phyloP scores from a whole-genome alignment of 2,329 filamentous ascomycete species.

The Fusarium dimerum region DNA sequence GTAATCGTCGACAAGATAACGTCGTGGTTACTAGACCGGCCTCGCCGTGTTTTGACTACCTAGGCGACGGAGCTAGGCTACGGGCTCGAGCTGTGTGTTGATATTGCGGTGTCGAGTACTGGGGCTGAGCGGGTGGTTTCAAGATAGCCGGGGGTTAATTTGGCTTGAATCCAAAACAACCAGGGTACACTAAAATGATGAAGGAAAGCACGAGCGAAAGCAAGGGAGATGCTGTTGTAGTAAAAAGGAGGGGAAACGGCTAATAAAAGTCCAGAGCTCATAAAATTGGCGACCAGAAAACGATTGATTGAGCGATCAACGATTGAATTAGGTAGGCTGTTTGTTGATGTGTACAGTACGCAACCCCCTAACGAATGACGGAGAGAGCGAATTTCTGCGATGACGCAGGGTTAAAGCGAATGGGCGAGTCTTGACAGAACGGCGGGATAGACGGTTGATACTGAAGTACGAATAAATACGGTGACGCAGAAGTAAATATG shows the following conservation, averaged over 20 bases:
- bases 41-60: constrained; percentile 20
- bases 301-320: constrained; percentile 26
- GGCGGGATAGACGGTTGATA: constrained; percentile 7
- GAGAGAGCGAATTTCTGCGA: constrained; percentile 21
- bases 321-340: constrained; percentile 19
- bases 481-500: neutral
- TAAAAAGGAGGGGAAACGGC: constrained; percentile 26
- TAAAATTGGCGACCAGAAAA: constrained; percentile 5
- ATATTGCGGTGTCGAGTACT: constrained; percentile 27
- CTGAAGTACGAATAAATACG: neutral
- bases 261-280: constrained; percentile 13
- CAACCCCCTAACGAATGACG: constrained; percentile 13
- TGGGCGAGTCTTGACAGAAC: constrained; percentile 21
- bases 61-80: constrained; percentile 14
- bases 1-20: neutral
- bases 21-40: constrained; percentile 13
- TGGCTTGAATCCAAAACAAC: constrained; percentile 21
- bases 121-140: constrained; percentile 28
- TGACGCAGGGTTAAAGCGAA: constrained; percentile 11
- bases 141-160: constrained; percentile 25
- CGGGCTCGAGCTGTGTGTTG: constrained; percentile 13
- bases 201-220: constrained; percentile 24
- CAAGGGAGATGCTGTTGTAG: constrained; percentile 17
- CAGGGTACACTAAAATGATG: constrained; percentile 19
- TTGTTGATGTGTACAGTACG: constrained; percentile 1